These are phyloP conservation scores for Tulasnella sp. DNA, from an alignment of 768 basidiomycete species.

Conservation along the genomic window DNA sequence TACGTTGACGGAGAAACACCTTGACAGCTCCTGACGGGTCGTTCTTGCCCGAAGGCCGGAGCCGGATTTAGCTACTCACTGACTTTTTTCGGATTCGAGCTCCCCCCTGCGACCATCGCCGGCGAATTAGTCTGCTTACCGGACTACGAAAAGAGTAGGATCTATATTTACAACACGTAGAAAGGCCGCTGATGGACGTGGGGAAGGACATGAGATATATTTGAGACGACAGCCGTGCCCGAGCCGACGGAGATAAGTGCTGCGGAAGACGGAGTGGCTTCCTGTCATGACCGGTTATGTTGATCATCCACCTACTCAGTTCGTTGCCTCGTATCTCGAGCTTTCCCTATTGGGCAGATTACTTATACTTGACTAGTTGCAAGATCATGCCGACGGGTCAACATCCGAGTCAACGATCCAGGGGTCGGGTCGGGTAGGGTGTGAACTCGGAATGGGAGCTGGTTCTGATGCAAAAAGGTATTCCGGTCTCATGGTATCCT, in stretches of 20 bases:
- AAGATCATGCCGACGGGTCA: too few species aligned
- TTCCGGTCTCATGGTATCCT: too few species aligned
- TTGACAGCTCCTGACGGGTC: background rate
- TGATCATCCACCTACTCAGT: background rate
- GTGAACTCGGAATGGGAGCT: too few species aligned
- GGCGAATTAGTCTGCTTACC: too few species aligned
- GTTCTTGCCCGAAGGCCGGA: background rate
- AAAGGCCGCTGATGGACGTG: background rate
- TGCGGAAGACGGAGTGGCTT: background rate
- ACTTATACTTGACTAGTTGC: too few species aligned
- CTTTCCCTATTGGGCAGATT: background rate
- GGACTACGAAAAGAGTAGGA: too few species aligned
- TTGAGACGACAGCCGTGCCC: background rate
- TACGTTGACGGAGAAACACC: background rate
- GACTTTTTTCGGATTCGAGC: background rate
- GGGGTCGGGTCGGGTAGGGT: too few species aligned
- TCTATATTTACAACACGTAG: constrained; percentile 29
- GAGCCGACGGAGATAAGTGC: background rate
- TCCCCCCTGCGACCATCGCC: too few species aligned
- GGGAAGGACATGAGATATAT: background rate
- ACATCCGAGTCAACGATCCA: too few species aligned
- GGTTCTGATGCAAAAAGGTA: background rate
- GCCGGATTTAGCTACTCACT: background rate
- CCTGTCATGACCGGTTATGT: background rate
- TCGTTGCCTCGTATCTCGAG: background rate